Conservation (phyloP, 768 basidiomycete genomes). For the Boletus insuetus region DNA sequence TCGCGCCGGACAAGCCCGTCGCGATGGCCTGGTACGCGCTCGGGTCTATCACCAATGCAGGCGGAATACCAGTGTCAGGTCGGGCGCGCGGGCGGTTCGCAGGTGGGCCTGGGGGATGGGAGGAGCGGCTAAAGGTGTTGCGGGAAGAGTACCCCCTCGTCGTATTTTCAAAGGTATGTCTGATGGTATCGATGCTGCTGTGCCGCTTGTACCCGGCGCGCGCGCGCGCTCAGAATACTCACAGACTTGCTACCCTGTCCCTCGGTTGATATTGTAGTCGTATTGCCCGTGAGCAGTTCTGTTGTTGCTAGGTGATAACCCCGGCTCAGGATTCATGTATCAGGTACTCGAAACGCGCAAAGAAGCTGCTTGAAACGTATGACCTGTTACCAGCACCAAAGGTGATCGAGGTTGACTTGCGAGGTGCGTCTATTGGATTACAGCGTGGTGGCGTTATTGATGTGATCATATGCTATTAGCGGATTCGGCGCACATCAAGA, state of each 20-base stretch:
- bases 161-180: slow-evolving; percentile 76
- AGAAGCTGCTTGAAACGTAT: slow-evolving; percentile 55
- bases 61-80: neutral
- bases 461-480: slow-evolving; percentile 33
- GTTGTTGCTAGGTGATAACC: neutral
- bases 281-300: slow-evolving; percentile 67
- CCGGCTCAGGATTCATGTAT: neutral
- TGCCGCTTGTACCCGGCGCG: neutral
- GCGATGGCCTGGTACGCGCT: slow-evolving; percentile 55
- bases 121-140: slow-evolving; percentile 38
- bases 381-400: slow-evolving; percentile 61
- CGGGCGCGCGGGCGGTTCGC: slow-evolving; percentile 37
- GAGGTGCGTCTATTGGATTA: slow-evolving; percentile 41
- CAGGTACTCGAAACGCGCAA: slow-evolving; percentile 32
- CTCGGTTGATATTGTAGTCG: slow-evolving; percentile 33
- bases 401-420: slow-evolving; percentile 72
- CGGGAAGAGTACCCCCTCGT: slow-evolving; percentile 58
- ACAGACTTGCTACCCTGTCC: too few relatives aligned
- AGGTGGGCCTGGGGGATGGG: slow-evolving; percentile 13
- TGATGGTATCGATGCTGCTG: too few relatives aligned
- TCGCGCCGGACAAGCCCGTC: slow-evolving; percentile 49
- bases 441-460: neutral
- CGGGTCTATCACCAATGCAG: slow-evolving; percentile 24
- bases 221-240: too few relatives aligned
- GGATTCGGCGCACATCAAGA: slow-evolving; percentile 63